Conservation (phyloP, 345 rosid genomes). For the Excoecaria agallocha region DNA sequence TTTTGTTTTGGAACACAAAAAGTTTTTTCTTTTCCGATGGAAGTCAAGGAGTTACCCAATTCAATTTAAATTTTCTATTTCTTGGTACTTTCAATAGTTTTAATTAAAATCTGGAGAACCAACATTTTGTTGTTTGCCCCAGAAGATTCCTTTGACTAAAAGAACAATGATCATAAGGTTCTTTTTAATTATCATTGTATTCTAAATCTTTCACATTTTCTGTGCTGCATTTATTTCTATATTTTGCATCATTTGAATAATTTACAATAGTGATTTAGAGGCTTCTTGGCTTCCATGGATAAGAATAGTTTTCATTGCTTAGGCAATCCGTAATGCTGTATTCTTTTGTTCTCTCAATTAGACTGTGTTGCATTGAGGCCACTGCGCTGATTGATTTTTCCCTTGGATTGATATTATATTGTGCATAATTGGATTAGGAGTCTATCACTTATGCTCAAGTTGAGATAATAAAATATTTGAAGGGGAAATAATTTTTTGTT, state of each 20-base stretch:
- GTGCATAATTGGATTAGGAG: not conserved
- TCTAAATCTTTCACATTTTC: not conserved
- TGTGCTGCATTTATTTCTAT: not conserved
- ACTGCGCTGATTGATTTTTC: not conserved
- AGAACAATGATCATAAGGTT: not conserved
- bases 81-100: too few relatives aligned
- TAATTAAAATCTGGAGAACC: not conserved
- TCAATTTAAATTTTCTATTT: too few relatives aligned
- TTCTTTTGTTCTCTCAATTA: not conserved
- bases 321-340: not conserved
- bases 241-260: not conserved
- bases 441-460: not conserved
- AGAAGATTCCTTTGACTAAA: not conserved
- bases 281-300: not conserved
- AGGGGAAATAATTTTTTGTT: not conserved
- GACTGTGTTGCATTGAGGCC: not conserved
- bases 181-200: not conserved
- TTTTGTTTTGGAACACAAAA: too few relatives aligned
- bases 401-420: not conserved
- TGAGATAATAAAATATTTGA: not conserved
- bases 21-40: not conserved
- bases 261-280: not conserved
- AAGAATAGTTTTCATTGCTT: not conserved
- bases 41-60: not conserved
- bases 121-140: not conserved